Evolutionary conservation across 108 stramenopile species (phyloP), one percentile per base, ranked within the genome.

Genomic region (Thalassiosira profunda): DNA sequence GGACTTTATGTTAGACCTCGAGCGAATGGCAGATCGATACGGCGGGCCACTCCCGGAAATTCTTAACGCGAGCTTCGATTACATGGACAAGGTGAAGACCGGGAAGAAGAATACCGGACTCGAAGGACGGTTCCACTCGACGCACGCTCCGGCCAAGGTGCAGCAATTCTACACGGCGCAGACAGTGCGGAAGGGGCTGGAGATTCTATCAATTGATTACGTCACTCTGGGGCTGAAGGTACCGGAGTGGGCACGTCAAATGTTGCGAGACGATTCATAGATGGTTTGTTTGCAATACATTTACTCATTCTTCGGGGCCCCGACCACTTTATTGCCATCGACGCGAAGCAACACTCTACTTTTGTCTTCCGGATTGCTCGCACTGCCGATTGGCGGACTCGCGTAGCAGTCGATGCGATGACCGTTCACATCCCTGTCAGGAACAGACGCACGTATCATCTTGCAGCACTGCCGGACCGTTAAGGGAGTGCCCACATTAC

Each of bases 161-260:
- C 29, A 18, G 4, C 40, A 64, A 23, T 89, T 80, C 72, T 89
- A 86, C 49, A 82, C 82, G 23, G 72, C 87, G 2, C 56, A 69
- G 14, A 79, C 84, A n/a, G 78, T 89, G 23, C 79, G 79, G 25
- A 79, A 72, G 8, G 85, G 75, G 5, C 44, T 89, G 28, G 74
- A 89, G 70, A 84, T 80, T 69, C 55, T 70, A 42, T 72, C 87
- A 7, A 80, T 89, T 26, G 87, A 89, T 63, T 89, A 84, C 54
- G 60, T 84, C 1, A 52, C 57, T 49, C 67, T 86, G 14, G 72
- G 74, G 15, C 45, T 89, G 35, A n/a, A 65, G 10, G 81, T 89
- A 28, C 85, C 87, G 9, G 63, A 80, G 29, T 89, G 83, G 87
- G 83, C 87, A 3, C 69, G 76, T 52, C 63, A 84, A 35, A 86